Evolutionary conservation across 768 basidiomycete genomes (phyloP), one percentile per base, ranked within the genome.

Genomic region (Leccinum fibrillosum): DNA sequence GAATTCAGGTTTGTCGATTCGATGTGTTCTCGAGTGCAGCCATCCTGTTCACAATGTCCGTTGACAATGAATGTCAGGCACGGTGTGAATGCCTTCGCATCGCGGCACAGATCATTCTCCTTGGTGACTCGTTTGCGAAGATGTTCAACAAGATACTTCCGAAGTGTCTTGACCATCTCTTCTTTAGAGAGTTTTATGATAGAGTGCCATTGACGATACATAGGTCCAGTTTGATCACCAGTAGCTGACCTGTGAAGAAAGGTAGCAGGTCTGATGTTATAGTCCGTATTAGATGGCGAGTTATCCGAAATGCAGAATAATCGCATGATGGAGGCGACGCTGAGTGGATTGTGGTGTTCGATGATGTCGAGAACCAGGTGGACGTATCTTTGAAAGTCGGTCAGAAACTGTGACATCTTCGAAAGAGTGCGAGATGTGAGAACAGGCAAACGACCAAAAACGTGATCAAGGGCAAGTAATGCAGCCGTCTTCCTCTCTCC

Each of bases 11-110:
- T 60, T 2, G 70, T 51, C 0, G 64, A 15, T 15, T 50, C 44
- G 21, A 74, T 48, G 54, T 83, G 82, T 15, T 75, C 69, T 37
- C 72, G 67, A 4, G 66, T 65, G 57, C 83, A 85, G 3, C 57
- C 28, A 0, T 1, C 5, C 4, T 62, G 58, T 26, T 66, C 57
- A 62, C 83, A 85, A 3, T 59, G 47, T 0, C 64, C 70, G 48
- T 60, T 63, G 17, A 75, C 49, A 5, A 71, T 64, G 55, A 66
- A 75, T 1, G 59, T 61, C 12, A 81, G 64, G 54, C 83, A 83
- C 1, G 74, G 75, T 0, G 72, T 69, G 47, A 82, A 75, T 2
- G 69, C 72, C 0, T 50, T 48, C 0, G 73, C 65, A 15, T 60
- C 47, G 52, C 51, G 62, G 53, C 77, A 79, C 2, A 64, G 34